Evolutionary conservation across 805 yeast genomes (phyloP), one percentile per base, ranked within the genome.

Genomic region (Maudiozyma bulderi): DNA sequence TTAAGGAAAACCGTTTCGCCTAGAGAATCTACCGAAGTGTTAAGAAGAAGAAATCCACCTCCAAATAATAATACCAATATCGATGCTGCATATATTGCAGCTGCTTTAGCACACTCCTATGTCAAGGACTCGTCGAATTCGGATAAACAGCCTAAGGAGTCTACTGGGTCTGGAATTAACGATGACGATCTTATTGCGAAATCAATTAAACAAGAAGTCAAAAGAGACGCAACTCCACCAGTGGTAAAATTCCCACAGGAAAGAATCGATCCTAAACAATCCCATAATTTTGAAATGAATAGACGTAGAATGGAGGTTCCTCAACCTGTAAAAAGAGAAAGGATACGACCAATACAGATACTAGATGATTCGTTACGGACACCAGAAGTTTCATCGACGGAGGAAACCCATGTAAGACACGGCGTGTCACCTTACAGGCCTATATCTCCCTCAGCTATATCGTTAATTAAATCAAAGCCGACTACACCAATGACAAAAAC

Each of bases 91-190:
- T 46, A 49, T 40, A 51, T 50, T 13, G 64, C 64, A 10, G 64
- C 64, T 5, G 55, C 56, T 8, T 41, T 58, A 38, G 64, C 64
- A 0, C 62, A 58, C 44, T 40, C 51, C 3, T 50, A 49, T 44
- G 35, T 56, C 26, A 20, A 20, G 5, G 31, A 51, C 3, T 34
- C 51, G n/a, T 42, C 47, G 45, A 49, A 52, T n/a, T 5, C n/a
- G 15, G 50, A 53, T 28, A 46, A 41, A 34, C 13, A n/a, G 20
- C 2, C 9, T 6, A 39, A n/a, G 9, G 40, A 39, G 33, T 14
- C 8, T 40, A 8, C 43, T 3, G n/a, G 3, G 4, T 39, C 43
- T 4, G 14, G 32, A 29, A 28, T 40, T 20, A 46, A 40, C 28
- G 46, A 49, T 15, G 29, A 20, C 3, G 13, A 30, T 37, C 11